A percentile compares a stretch with the other conserved stretches of the same genome.
phyloP scores from a whole-genome alignment of 257 asterid species.

The Solanum megistacrolobum region DNA sequence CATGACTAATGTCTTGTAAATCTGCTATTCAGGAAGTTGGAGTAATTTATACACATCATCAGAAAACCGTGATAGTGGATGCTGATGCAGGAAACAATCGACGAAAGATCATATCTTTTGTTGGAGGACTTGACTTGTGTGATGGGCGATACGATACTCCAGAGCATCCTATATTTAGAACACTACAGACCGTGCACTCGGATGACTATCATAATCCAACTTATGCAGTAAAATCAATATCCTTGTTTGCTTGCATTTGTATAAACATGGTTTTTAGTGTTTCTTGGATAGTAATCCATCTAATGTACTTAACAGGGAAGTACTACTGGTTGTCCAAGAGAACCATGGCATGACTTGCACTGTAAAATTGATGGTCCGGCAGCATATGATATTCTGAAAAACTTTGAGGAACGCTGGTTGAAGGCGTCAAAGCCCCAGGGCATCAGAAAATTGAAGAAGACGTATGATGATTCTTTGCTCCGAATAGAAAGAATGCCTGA shows the following conservation, averaged over 20 bases:
- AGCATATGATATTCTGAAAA: constrained; percentile 81
- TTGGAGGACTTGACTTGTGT: constrained; percentile 93
- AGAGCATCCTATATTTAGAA: constrained; percentile 64
- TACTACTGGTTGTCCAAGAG: constrained; percentile 79
- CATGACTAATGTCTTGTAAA: not conserved
- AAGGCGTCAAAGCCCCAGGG: constrained; percentile 89
- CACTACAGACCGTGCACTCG: constrained; percentile 54
- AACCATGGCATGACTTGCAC: constrained; percentile 99
- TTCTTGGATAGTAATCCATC: not conserved
- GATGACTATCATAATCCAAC: constrained; percentile 97
- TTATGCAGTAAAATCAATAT: constrained; percentile 44
- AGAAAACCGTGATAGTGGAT: constrained; percentile 92
- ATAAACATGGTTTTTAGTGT: not conserved
- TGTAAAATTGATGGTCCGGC: constrained; percentile 95
- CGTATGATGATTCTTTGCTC: constrained; percentile 90
- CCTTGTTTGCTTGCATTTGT: not conserved
- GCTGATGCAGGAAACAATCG: constrained; percentile 81
- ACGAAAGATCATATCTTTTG: constrained; percentile 70
- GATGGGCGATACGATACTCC: constrained; percentile 95
- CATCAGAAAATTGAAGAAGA: constrained; percentile 57
- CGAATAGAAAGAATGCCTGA: constrained; percentile 89
- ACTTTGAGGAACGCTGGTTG: constrained; percentile 92
- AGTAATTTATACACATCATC: constrained; percentile 91
- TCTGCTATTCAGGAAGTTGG: constrained; percentile 71
- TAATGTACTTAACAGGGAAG: constrained; percentile 42